Conservation (phyloP, 805 yeast species). For the Jamesozyma jinghongensis region DNA sequence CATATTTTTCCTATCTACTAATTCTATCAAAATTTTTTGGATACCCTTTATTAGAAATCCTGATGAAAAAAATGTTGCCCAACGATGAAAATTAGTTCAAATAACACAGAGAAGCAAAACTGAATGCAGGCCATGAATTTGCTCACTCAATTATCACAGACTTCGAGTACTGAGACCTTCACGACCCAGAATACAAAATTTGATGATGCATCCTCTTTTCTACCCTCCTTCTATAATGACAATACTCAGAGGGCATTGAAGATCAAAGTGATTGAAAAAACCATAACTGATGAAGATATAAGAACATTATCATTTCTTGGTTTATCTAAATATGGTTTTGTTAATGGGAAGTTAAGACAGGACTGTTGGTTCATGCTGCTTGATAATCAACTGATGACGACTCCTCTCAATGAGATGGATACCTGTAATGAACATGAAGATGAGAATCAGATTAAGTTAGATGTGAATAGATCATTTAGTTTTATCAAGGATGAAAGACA, state of each 20-base stretch:
- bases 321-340: slow-evolving; percentile 19
- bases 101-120: no score
- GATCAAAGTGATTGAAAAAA: slow-evolving; percentile 9
- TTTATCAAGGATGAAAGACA: slow-evolving; percentile 14
- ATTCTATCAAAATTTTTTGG: no score
- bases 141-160: no score
- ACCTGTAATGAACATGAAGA: slow-evolving; percentile 41
- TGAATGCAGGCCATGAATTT: no score
- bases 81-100: no score
- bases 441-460: slow-evolving; percentile 71
- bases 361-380: slow-evolving; percentile 26
- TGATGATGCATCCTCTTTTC: neutral
- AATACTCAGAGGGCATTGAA: neutral
- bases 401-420: neutral
- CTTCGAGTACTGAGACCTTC: slow-evolving; percentile 1
- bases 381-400: slow-evolving; percentile 14
- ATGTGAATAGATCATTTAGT: slow-evolving; percentile 64
- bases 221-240: slow-evolving; percentile 3
- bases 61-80: neutral
- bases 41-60: no score
- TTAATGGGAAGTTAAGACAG: slow-evolving; percentile 11
- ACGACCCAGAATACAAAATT: neutral
- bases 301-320: slow-evolving; percentile 16
- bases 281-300: slow-evolving; percentile 10
- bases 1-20: no score